Conservation (phyloP, 1,284 basidiomycete species). For the Puccinia brachypodii region DNA sequence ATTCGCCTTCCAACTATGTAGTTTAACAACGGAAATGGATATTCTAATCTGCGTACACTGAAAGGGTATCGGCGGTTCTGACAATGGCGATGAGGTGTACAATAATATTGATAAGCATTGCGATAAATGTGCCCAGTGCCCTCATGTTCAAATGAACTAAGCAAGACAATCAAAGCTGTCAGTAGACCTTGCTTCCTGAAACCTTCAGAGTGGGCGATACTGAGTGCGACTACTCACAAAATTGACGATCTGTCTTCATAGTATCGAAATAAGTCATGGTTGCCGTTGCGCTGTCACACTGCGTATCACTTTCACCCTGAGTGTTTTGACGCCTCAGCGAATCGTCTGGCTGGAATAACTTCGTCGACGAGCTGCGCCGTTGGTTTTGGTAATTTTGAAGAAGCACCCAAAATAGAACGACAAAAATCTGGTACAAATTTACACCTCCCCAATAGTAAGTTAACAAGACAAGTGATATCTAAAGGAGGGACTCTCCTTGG, state of each 20-base stretch:
- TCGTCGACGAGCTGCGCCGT: not conserved
- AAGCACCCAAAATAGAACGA: not conserved
- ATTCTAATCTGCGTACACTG: not conserved
- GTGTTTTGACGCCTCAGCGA: not conserved
- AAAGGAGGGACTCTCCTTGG: not conserved
- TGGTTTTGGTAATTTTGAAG: slow-evolving; percentile 12
- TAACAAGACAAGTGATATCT: not conserved
- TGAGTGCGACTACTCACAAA: not conserved
- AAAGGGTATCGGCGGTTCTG: not conserved
- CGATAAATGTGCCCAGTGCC: slow-evolving; percentile 1
- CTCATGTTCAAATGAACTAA: slow-evolving; percentile 7
- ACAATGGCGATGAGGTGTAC: slow-evolving; percentile 1
- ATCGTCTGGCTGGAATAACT: not conserved
- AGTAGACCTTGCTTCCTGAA: not conserved
- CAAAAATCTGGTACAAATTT: not conserved
- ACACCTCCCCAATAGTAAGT: not conserved
- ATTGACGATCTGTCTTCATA: not conserved
- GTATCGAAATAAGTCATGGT: not conserved
- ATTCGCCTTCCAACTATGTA: not conserved
- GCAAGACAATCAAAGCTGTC: not conserved
- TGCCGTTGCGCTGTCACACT: not conserved
- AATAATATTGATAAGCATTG: not conserved
- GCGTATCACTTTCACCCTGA: not conserved
- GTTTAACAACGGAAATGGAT: not conserved
- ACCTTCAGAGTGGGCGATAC: not conserved